Evolutionary conservation across 305 asterid species (phyloP).

Genomic region (Fraxinus nigra): DNA sequence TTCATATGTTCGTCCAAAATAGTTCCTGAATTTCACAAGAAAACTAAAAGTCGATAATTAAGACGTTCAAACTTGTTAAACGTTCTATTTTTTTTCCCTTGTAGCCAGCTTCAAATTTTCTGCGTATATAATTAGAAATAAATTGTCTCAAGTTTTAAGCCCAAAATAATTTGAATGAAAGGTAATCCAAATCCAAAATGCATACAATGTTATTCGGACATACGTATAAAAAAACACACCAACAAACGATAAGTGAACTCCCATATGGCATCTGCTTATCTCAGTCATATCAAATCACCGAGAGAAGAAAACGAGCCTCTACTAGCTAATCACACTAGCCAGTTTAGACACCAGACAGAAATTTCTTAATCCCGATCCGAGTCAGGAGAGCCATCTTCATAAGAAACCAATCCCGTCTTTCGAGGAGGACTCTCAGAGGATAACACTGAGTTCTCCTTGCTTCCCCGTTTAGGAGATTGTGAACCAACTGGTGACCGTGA

Average conservation of each 20-base stretch:
- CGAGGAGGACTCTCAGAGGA: constrained; percentile 64
- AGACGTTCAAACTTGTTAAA: neutral
- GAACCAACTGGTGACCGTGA: constrained; percentile 54
- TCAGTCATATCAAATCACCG: neutral
- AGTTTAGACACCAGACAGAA: neutral
- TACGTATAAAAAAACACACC: neutral
- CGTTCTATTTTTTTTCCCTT: neutral
- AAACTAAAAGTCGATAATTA: neutral
- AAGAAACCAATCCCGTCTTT: constrained; percentile 71
- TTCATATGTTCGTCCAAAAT: neutral
- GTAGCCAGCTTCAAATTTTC: neutral
- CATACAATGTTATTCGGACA: neutral
- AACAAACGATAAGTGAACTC: neutral
- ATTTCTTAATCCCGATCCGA: constrained; percentile 43
- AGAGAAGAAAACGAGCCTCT: neutral
- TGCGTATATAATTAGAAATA: neutral
- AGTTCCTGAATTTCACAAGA: neutral
- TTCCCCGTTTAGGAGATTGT: constrained; percentile 47
- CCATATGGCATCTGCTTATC: neutral
- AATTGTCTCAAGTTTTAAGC: neutral
- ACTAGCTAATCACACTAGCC: neutral
- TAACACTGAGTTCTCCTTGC: constrained; percentile 55
- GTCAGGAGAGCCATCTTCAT: constrained; percentile 81
- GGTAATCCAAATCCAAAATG: neutral
- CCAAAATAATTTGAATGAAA: neutral